A percentile compares a stretch with the other conserved stretches of the same genome.
Conservation (phyloP, 139 green algal species). For the Cymbomonas tetramitiformis region DNA sequence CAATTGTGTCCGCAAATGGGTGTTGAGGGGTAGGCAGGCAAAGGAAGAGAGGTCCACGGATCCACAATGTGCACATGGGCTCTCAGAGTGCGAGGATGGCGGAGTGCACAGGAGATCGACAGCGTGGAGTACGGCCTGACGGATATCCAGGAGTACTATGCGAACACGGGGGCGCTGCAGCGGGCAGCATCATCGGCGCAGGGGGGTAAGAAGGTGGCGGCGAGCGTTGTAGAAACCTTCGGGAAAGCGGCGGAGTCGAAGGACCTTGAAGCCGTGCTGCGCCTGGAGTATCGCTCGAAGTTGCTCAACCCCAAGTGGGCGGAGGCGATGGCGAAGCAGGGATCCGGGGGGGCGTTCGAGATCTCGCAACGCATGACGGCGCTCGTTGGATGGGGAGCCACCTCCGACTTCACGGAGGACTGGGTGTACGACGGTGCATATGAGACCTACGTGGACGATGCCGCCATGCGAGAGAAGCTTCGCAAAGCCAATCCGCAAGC, state of each 20-base stretch:
- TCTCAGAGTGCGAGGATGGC: too few species aligned
- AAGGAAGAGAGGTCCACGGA: too few species aligned
- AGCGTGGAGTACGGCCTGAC: slow-evolving; percentile 94
- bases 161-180: slow-evolving; percentile 77
- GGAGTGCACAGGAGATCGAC: slow-evolving; percentile 93
- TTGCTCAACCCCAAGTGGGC: slow-evolving; percentile 90
- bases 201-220: slow-evolving; percentile 23
- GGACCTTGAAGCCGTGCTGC: slow-evolving; percentile 69
- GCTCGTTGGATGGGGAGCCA: slow-evolving; percentile 86
- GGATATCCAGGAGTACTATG: slow-evolving; percentile 94
- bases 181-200: slow-evolving; percentile 56
- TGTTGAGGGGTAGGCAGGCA: too few species aligned
- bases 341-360: slow-evolving; percentile 86
- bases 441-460: slow-evolving; percentile 80
- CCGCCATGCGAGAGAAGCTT: slow-evolving; percentile 60
- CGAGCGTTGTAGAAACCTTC: slow-evolving; percentile 71
- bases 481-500: slow-evolving; percentile 53
- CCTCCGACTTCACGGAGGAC: slow-evolving; percentile 67
- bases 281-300: slow-evolving; percentile 76
- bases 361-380: slow-evolving; percentile 79
- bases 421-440: slow-evolving; percentile 76
- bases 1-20: too few species aligned
- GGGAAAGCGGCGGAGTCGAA: slow-evolving; percentile 44
- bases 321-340: slow-evolving; percentile 72
- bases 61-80: too few species aligned